These are phyloP conservation scores for Cyclotella kingstonii DNA, from an alignment of 108 stramenopile genomes.

Conservation along the genomic window DNA sequence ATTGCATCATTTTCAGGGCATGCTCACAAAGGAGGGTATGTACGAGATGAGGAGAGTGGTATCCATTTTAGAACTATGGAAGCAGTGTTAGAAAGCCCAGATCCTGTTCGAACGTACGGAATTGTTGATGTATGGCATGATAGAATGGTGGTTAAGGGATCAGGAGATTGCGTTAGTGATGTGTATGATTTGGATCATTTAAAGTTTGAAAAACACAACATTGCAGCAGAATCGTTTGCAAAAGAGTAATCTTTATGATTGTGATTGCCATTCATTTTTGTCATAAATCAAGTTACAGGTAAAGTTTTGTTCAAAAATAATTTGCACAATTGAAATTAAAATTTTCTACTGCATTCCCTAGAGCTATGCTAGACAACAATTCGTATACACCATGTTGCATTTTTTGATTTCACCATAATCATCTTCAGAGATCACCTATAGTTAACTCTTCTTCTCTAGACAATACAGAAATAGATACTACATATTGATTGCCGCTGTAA, in stretches of 20 bases:
- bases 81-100: slow-evolving; percentile 72
- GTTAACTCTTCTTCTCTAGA: too few relatives aligned
- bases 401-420: too few relatives aligned
- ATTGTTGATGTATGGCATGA: slow-evolving; percentile 67
- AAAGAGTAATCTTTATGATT: neutral
- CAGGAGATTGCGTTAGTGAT: slow-evolving; percentile 72
- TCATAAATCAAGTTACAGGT: too few relatives aligned
- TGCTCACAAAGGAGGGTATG: slow-evolving; percentile 83
- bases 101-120: slow-evolving; percentile 67
- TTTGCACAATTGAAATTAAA: too few relatives aligned
- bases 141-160: slow-evolving; percentile 58
- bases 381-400: too few relatives aligned
- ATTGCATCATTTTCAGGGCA: slow-evolving; percentile 76
- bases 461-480: too few relatives aligned
- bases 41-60: slow-evolving; percentile 62
- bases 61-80: slow-evolving; percentile 84
- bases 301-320: too few relatives aligned
- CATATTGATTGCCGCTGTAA: too few relatives aligned
- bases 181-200: slow-evolving; percentile 67
- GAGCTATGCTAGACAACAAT: too few relatives aligned
- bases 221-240: neutral
- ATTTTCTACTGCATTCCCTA: too few relatives aligned
- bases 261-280: too few relatives aligned
- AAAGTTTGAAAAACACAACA: neutral
- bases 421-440: too few relatives aligned